phyloP scores from a whole-genome alignment of 352 stramenopile genomes.

The Pythium oligandrum region DNA sequence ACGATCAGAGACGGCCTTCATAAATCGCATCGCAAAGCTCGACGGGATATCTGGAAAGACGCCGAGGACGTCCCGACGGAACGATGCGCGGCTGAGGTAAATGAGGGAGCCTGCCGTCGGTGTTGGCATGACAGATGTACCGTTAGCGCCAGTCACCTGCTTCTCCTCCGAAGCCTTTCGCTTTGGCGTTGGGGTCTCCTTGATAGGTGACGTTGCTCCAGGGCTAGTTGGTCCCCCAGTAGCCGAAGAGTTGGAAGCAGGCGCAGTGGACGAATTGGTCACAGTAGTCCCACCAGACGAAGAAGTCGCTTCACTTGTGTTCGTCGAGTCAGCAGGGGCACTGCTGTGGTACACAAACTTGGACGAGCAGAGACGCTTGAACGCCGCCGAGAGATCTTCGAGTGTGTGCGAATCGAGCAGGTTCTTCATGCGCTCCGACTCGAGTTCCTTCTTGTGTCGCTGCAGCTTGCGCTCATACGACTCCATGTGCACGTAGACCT shows the following conservation, averaged over 20 bases:
- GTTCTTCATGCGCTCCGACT: conserved; percentile 87
- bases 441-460: conserved; percentile 83
- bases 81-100: conserved; percentile 76
- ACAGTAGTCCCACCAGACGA: conserved; percentile 7
- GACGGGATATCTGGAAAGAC: conserved; percentile 89
- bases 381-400: conserved; percentile 69
- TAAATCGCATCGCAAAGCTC: conserved; percentile 86
- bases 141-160: conserved; percentile 29
- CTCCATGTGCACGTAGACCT: conserved; percentile 85
- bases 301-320: background rate
- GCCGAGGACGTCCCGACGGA: conserved; percentile 79
- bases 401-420: conserved; percentile 54
- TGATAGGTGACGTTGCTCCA: conserved; percentile 14
- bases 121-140: conserved; percentile 37
- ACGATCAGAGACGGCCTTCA: conserved; percentile 83
- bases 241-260: background rate
- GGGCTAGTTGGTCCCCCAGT: background rate
- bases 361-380: conserved; percentile 76
- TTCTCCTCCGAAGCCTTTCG: conserved; percentile 17
- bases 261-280: conserved; percentile 8
- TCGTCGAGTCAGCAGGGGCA: conserved; percentile 21
- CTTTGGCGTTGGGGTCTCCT: conserved; percentile 1
- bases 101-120: conserved; percentile 76
- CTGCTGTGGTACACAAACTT: conserved; percentile 80
- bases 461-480: conserved; percentile 83